A percentile compares a stretch with the other conserved stretches of the same genome.
phyloP scores from a whole-genome alignment of 148 eudicot genomes.

The Camellia lanceoleosa region DNA sequence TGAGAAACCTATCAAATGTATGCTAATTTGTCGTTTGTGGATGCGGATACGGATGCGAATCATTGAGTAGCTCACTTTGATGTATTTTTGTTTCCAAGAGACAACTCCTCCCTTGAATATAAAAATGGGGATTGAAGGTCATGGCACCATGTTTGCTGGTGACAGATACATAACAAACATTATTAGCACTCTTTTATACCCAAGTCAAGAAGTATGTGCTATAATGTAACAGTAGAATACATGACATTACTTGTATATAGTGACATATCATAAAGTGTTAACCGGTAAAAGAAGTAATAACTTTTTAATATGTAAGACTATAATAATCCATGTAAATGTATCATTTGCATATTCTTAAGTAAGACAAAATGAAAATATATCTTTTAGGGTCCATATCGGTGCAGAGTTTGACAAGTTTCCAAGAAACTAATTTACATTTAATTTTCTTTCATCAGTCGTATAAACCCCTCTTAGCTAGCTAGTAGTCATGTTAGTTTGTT shows the following conservation, averaged over 20 bases:
- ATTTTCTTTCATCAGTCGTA: neutral
- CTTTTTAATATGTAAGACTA: neutral
- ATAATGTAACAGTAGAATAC: neutral
- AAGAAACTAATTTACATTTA: neutral
- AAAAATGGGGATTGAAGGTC: neutral
- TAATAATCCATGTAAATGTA: neutral
- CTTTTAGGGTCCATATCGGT: neutral
- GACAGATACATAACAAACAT: neutral
- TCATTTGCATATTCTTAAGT: neutral
- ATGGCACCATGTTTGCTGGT: neutral
- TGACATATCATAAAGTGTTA: neutral
- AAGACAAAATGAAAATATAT: neutral
- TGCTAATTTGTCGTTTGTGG: neutral
- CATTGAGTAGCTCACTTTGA: neutral
- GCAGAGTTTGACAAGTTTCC: neutral
- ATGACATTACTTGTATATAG: neutral
- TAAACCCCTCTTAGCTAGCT: neutral
- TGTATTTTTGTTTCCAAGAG: neutral
- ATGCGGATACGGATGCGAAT: neutral
- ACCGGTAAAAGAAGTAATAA: neutral
- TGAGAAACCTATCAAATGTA: conserved; percentile 10
- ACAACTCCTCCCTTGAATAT: neutral
- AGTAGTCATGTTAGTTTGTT: conserved; percentile 4
- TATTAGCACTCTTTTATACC: too few species aligned
- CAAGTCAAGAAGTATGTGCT: neutral